Conservation (phyloP, 2,329 filamentous ascomycete genomes). For the Calonectria leucothoes region DNA sequence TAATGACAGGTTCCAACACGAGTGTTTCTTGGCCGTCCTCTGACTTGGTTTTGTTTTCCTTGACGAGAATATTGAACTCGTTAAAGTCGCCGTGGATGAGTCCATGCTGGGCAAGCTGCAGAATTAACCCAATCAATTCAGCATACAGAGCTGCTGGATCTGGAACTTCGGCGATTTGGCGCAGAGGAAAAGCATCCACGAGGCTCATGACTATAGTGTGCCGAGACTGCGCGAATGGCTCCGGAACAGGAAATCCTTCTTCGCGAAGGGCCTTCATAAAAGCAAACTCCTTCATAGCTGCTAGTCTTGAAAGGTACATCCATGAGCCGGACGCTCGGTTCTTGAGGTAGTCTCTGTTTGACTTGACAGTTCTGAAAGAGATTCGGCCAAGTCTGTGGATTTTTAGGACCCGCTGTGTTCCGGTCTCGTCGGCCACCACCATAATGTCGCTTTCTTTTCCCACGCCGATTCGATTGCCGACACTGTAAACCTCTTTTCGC, state of each 20-base stretch:
- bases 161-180: slow-evolving; percentile 86
- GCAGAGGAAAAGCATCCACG: slow-evolving; percentile 90
- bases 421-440: slow-evolving; percentile 85
- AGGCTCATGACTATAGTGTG: slow-evolving; percentile 98
- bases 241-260: slow-evolving; percentile 90
- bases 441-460: slow-evolving; percentile 99
- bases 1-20: slow-evolving; percentile 81
- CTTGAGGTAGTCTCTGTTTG: slow-evolving; percentile 93
- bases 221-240: slow-evolving; percentile 87
- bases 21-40: slow-evolving; percentile 58
- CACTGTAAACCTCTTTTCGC: slow-evolving; percentile 84
- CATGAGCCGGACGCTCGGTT: slow-evolving; percentile 84
- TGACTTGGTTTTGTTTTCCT: slow-evolving; percentile 69
- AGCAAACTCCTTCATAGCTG: slow-evolving; percentile 92
- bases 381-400: slow-evolving; percentile 96
- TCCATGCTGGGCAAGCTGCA: slow-evolving; percentile 85
- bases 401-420: slow-evolving; percentile 86
- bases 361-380: slow-evolving; percentile 95
- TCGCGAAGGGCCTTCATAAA: slow-evolving; percentile 90
- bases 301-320: slow-evolving; percentile 97
- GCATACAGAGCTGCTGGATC: slow-evolving; percentile 88
- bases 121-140: slow-evolving; percentile 88
- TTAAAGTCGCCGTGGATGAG: slow-evolving; percentile 99
- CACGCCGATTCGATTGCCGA: slow-evolving; percentile 93
- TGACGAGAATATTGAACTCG: slow-evolving; percentile 97